Percentiles rank a stretch among this genome's conserved stretches.
Evolutionary conservation across 805 yeast species (phyloP).

Genomic region (Yamadazyma insecticola): DNA sequence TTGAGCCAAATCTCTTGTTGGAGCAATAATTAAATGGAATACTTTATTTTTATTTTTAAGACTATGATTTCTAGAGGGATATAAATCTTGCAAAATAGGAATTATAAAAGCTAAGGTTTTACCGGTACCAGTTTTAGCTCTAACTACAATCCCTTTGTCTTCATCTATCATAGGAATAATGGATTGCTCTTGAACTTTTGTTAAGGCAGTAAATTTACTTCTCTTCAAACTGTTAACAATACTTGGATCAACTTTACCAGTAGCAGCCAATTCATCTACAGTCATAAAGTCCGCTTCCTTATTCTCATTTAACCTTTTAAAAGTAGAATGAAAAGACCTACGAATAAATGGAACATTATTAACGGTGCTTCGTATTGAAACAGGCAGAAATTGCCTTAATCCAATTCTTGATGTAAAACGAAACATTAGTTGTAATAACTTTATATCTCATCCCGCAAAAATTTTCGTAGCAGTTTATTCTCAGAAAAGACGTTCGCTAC

Average conservation of each 20-base stretch:
- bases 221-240: slow-evolving; percentile 29
- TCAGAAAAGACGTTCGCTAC: no score
- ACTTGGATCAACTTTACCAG: slow-evolving; percentile 8
- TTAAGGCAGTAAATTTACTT: slow-evolving; percentile 49
- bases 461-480: no score
- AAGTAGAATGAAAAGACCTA: no score
- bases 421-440: no score
- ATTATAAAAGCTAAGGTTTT: slow-evolving; percentile 86
- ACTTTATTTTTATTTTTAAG: slow-evolving; percentile 21
- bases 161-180: slow-evolving; percentile 51
- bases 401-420: no score
- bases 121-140: slow-evolving; percentile 96
- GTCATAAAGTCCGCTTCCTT: no score
- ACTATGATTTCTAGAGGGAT: slow-evolving; percentile 35
- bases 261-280: slow-evolving; percentile 8
- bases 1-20: slow-evolving; percentile 87
- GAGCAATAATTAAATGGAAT: slow-evolving; percentile 65
- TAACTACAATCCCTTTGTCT: slow-evolving; percentile 67
- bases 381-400: no score
- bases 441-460: no score
- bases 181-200: slow-evolving; percentile 66
- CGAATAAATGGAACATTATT: no score
- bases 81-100: slow-evolving; percentile 47
- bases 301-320: no score
- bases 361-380: no score